Conservation (phyloP, 2,329 filamentous ascomycete species). For the Pseudovirgaria hyperparasitica region DNA sequence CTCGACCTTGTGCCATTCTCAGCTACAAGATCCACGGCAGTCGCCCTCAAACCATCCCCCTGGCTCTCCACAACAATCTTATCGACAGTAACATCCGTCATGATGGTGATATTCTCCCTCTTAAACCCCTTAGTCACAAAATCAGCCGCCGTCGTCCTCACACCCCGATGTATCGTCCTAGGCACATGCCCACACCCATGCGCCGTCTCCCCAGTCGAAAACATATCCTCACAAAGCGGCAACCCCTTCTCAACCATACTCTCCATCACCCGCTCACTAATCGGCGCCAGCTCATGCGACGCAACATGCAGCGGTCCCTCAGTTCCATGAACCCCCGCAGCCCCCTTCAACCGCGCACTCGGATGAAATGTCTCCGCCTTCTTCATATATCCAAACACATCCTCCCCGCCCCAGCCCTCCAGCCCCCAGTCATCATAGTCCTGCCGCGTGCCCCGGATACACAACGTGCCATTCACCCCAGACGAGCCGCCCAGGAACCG, state of each 20-base stretch:
- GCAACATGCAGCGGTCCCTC: slow-evolving; percentile 42
- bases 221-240: slow-evolving; percentile 46
- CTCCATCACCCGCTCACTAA: slow-evolving; percentile 41
- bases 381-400: slow-evolving; percentile 44
- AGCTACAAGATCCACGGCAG: slow-evolving; percentile 31
- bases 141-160: slow-evolving; percentile 21
- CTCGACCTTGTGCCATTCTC: slow-evolving; percentile 25
- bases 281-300: slow-evolving; percentile 46
- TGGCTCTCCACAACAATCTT: slow-evolving; percentile 35
- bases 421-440: slow-evolving; percentile 43
- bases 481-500: slow-evolving; percentile 38
- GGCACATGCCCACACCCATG: slow-evolving; percentile 19
- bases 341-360: slow-evolving; percentile 44
- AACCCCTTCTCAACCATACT: slow-evolving; percentile 44
- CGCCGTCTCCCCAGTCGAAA: slow-evolving; percentile 30
- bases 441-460: slow-evolving; percentile 36
- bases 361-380: slow-evolving; percentile 47
- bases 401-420: slow-evolving; percentile 43
- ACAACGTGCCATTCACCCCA: slow-evolving; percentile 38
- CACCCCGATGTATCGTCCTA: slow-evolving; percentile 18
- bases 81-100: slow-evolving; percentile 18
- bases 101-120: slow-evolving; percentile 22
- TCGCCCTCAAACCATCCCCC: slow-evolving; percentile 27
- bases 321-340: slow-evolving; percentile 30
- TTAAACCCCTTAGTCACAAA: slow-evolving; percentile 29